Base-by-base conservation (phyloP, 257 asterid genomes). In the Solanum paucissectum region DNA sequence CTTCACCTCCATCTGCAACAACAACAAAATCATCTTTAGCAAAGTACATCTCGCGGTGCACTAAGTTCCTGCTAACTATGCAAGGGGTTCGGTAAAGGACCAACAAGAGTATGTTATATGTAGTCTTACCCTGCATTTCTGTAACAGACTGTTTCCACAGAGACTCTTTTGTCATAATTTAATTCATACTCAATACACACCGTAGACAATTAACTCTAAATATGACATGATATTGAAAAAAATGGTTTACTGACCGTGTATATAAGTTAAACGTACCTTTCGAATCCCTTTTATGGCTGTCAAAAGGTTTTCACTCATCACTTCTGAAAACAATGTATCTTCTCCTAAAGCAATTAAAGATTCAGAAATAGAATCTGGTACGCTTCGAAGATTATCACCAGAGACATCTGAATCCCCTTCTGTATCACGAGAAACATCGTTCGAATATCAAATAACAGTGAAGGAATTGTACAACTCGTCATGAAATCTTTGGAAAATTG, bases 271-370 rank as follows among this genome's bases (percentile, higher is more conserved):
- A 42, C 42, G 20, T 93, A 95, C 98, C 98, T 96, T 94, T 87
- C 98, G 92, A 79, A 96, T 90, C 23, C 92, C 98, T 91, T 73
- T 88, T 88, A 96, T 58, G 83, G 95, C 98, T 87, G 89, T 88
- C 93, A 91, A 76, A 83, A 95, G 96, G 91, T 96, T 96, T 90
- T 95, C 96, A 69, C 96, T 94, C n/a, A 94, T 91, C 89, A 95
- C 86, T 58, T 93, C 98, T 73, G 74, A 84, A 91, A 95, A 71
- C 86, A 93, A 88, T 6, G 86, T 12, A 87, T 96, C 95, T 87
- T 92, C 89, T 73, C 89, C 94, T 13, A 96, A 96, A 87, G 98
- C 98, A 89, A 93, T 95, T 69, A 96, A 91, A 64, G 98, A 93
- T 90, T 95, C 98, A 4, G 98, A 90, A 83, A 96, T 98, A 21